Evolutionary conservation across 441 rosid species (phyloP), one percentile per base, ranked within the genome.

Genomic region (Gossypium schwendimanii): DNA sequence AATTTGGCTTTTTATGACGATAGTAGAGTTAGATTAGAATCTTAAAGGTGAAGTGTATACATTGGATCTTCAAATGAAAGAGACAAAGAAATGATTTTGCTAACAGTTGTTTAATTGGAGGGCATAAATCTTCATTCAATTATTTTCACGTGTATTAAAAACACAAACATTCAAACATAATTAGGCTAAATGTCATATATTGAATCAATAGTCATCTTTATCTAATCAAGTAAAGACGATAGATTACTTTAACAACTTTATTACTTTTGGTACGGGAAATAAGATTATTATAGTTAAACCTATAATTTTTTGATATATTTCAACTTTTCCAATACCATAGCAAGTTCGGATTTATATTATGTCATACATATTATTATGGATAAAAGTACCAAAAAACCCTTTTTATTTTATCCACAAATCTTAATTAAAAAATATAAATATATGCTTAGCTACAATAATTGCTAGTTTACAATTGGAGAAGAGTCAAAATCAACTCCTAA

Each of bases 401-500:
- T 49, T 18, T 67, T 26, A 15, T 26, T 50, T 50, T 67, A 9
- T 67, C 71, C 59, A 26, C 26, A 26, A 52, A 17, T 68, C 47
- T 52, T 28, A 17, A 17, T 4, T 49, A 52, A 68, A 49, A 26
- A 47, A n/a, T 26, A 49, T n/a, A 23, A 50, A 9, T 28, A 31
- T 68, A 15, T 17, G 18, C 2, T 67, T 67, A 31, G 49, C 28
- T 4, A 17, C 61, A 68, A 68, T 68, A 28, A 68, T 68, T 68
- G 47, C 44, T 50, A 50, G 47, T 28, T 68, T 28, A 41, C 73
- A 44, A 79, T 79, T 71, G 75, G 80, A 20, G 39, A 72, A 52
- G 66, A 64, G 75, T 79, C 76, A 39, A 71, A 71, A 77, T 79
- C 80, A 74, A 50, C 20, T 14, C 47, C 45, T 54, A 57, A 62